phyloP scores from a whole-genome alignment of 768 basidiomycete genomes.

The Lanmaoa pseudosensibilis region DNA sequence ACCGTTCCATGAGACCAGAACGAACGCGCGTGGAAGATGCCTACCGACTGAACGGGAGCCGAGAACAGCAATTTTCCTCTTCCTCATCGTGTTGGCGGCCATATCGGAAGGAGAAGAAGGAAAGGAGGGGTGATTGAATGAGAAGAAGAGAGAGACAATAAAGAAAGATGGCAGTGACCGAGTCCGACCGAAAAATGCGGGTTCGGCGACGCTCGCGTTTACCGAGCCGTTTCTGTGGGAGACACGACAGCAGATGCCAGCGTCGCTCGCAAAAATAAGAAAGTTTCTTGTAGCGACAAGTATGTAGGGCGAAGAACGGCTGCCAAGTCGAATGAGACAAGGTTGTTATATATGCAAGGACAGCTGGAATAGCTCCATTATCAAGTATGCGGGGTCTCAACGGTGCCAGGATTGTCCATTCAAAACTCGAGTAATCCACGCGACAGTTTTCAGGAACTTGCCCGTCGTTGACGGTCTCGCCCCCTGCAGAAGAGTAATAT shows the following conservation, averaged over 20 bases:
- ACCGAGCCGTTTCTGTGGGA: slow-evolving; percentile 31
- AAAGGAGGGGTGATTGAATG: slow-evolving; percentile 2
- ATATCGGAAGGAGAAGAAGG: slow-evolving; percentile 20
- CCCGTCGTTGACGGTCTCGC: slow-evolving; percentile 16
- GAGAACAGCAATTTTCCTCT: slow-evolving; percentile 86
- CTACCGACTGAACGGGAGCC: slow-evolving; percentile 87
- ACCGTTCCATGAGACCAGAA: slow-evolving; percentile 19
- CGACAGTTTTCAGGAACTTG: slow-evolving; percentile 23
- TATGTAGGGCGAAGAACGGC: not conserved
- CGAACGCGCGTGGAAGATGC: slow-evolving; percentile 23
- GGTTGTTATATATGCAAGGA: slow-evolving; percentile 22
- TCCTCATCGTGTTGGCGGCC: slow-evolving; percentile 52
- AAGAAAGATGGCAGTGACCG: slow-evolving; percentile 13
- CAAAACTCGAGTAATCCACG: slow-evolving; percentile 14
- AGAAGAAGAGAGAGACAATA: slow-evolving; percentile 18
- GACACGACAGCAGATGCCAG: slow-evolving; percentile 18
- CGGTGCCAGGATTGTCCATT: slow-evolving; percentile 26
- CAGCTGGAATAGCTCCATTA: slow-evolving; percentile 5
- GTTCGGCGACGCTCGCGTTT: slow-evolving; percentile 30
- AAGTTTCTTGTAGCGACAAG: not conserved
- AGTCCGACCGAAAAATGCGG: slow-evolving; percentile 20
- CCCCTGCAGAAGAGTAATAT: slow-evolving; percentile 24
- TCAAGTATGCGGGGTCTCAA: slow-evolving; percentile 32
- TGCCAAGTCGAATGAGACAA: slow-evolving; percentile 3
- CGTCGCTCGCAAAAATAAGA: slow-evolving; percentile 6